phyloP scores from a whole-genome alignment of 2,329 filamentous ascomycete genomes.

The Fusarium tricinctum region DNA sequence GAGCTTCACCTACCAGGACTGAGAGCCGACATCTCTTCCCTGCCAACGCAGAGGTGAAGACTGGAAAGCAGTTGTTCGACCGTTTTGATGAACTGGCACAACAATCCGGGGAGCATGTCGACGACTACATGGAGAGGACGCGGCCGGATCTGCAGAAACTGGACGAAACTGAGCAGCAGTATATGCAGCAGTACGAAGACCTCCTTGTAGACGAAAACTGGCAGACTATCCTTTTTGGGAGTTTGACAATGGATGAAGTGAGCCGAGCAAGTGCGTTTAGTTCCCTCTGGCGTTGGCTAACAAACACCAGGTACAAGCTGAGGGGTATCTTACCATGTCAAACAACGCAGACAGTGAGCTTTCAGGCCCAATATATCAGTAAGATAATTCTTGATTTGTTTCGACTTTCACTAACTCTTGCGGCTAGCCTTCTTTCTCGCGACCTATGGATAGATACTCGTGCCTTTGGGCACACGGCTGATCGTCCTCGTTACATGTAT shows the following conservation, averaged over 20 bases:
- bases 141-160: constrained; percentile 23
- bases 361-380: constrained; percentile 46
- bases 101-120: constrained; percentile 20
- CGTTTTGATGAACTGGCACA: constrained; percentile 36
- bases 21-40: constrained; percentile 33
- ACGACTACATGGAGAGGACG: constrained; percentile 41
- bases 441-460: constrained; percentile 29
- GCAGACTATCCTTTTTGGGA: constrained; percentile 50
- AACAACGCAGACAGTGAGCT: constrained; percentile 27
- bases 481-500: constrained; percentile 35
- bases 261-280: neutral
- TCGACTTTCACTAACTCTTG: neutral
- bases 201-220: constrained; percentile 51
- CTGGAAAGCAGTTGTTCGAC: constrained; percentile 44
- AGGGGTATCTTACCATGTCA: constrained; percentile 44
- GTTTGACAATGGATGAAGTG: constrained; percentile 53
- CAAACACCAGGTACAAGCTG: constrained; percentile 42
- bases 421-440: constrained; percentile 30
- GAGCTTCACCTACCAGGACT: constrained; percentile 50
- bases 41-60: constrained; percentile 10
- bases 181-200: constrained; percentile 44
- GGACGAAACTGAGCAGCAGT: constrained; percentile 33
- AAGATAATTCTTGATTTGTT: neutral
- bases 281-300: neutral
- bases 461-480: neutral